Evolutionary conservation across 179 eudicot species (phyloP).

Genomic region (Camellia oleifera): DNA sequence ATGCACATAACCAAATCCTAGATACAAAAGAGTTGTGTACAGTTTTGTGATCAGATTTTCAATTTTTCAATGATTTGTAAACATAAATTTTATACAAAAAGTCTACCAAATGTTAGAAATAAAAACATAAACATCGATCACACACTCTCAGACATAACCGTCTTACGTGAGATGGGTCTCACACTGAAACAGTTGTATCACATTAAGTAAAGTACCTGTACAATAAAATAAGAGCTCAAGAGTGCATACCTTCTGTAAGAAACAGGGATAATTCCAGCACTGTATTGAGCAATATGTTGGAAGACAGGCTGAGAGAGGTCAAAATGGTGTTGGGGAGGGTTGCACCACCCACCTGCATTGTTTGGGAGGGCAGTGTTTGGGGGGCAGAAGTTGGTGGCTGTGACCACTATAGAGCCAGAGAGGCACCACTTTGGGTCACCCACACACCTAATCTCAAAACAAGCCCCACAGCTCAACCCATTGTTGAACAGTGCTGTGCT

Average conservation of each 20-base stretch:
- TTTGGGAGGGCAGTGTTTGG: constrained; percentile 38
- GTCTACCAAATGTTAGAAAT: too few species aligned
- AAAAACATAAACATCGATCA: too few species aligned
- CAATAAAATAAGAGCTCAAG: too few species aligned
- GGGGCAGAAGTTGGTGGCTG: constrained; percentile 48
- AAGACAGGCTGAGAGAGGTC: constrained; percentile 45
- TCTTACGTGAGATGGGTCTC: too few species aligned
- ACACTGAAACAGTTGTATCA: too few species aligned
- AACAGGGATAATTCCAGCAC: constrained; percentile 43
- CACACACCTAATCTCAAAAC: constrained; percentile 40
- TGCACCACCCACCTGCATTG: constrained; percentile 41
- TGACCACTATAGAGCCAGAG: constrained; percentile 37
- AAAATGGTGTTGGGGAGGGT: constrained; percentile 39
- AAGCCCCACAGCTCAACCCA: constrained; percentile 43
- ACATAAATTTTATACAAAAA: too few species aligned
- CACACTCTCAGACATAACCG: too few species aligned
- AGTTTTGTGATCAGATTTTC: too few species aligned
- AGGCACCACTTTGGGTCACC: constrained; percentile 35
- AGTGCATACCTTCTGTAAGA: constrained; percentile 32
- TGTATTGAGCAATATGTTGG: constrained; percentile 35
- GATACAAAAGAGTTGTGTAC: too few species aligned
- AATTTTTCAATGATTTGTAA: too few species aligned
- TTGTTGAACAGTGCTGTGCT: constrained; percentile 45
- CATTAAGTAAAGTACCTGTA: too few species aligned
- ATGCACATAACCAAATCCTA: too few species aligned